Evolutionary conservation across 2,329 filamentous ascomycete species (phyloP).

Genomic region (Aspergillus transmontanensis): DNA sequence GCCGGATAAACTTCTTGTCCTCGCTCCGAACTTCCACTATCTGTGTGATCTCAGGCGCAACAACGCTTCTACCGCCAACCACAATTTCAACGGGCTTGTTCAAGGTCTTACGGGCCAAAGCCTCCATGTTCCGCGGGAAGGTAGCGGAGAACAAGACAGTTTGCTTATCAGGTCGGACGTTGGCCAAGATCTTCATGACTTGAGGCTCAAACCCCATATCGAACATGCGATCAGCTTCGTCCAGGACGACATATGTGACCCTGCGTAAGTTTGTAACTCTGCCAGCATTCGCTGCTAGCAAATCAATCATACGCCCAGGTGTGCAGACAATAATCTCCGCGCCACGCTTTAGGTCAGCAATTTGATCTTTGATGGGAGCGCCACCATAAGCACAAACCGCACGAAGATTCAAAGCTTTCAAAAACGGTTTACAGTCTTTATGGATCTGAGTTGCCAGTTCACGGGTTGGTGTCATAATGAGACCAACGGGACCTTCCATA

Average conservation of each 20-base stretch:
- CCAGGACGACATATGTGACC: slow-evolving; percentile 91
- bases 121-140: slow-evolving; percentile 91
- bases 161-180: slow-evolving; percentile 88
- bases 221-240: slow-evolving; percentile 98
- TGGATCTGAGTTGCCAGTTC: slow-evolving; percentile 94
- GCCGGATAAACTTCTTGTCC: slow-evolving; percentile 76
- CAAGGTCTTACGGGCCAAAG: slow-evolving; percentile 84
- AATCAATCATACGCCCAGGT: slow-evolving; percentile 91
- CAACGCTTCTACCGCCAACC: slow-evolving; percentile 78
- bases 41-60: slow-evolving; percentile 77
- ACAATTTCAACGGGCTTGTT: slow-evolving; percentile 86
- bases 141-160: slow-evolving; percentile 96
- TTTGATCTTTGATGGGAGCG: slow-evolving; percentile 95
- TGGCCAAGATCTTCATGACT: slow-evolving; percentile 93
- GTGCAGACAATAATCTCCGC: slow-evolving; percentile 95
- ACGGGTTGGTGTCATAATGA: slow-evolving; percentile 92
- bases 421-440: slow-evolving; percentile 89
- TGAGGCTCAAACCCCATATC: slow-evolving; percentile 99
- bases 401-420: slow-evolving; percentile 81
- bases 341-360: slow-evolving; percentile 91
- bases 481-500: slow-evolving; percentile 80
- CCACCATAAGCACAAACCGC: slow-evolving; percentile 94
- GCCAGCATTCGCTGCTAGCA: slow-evolving; percentile 90
- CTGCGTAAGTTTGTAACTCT: slow-evolving; percentile 87
- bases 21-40: slow-evolving; percentile 86